A percentile compares a stretch with the other conserved stretches of the same genome.
These are phyloP conservation scores for Hortiboletus flavorubellus DNA, from an alignment of 768 basidiomycete genomes.

Conservation along the genomic window DNA sequence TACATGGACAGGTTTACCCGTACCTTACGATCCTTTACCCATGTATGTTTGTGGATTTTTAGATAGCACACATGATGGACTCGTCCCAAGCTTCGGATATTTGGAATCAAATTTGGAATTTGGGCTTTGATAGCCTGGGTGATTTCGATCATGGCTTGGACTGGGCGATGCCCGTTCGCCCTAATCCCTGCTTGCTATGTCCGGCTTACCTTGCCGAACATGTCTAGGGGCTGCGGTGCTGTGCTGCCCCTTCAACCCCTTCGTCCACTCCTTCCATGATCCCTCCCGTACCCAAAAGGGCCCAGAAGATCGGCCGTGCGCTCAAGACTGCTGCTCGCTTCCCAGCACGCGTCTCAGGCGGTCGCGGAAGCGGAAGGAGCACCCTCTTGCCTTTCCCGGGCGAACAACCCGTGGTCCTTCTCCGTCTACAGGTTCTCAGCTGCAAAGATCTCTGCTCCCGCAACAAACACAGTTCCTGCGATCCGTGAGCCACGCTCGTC, in stretches of 20 bases:
- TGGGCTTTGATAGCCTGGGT: not conserved
- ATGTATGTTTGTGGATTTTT: not conserved
- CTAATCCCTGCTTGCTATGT: not conserved
- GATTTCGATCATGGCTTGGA: not conserved
- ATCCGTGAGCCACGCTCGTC: conserved; percentile 57
- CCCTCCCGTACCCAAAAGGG: conserved; percentile 39
- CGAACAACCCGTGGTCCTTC: conserved; percentile 62
- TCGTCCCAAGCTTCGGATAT: not conserved
- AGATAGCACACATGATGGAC: not conserved
- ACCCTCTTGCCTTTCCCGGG: conserved; percentile 47
- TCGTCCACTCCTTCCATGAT: conserved; percentile 14
- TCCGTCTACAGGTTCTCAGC: conserved; percentile 65
- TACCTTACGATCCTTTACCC: not conserved
- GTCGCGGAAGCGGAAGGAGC: conserved; percentile 36
- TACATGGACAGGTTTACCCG: not conserved
- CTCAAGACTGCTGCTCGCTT: conserved; percentile 58
- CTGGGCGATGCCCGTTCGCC: not conserved
- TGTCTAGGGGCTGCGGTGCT: conserved; percentile 18
- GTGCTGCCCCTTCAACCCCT: not conserved
- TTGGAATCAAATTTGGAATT: not conserved
- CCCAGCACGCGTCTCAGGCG: conserved; percentile 45
- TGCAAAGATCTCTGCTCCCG: conserved; percentile 62
- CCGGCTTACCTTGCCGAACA: not conserved
- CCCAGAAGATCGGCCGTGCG: conserved; percentile 54
- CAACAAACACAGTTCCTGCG: conserved; percentile 66